Conservation (phyloP, 2,329 filamentous ascomycete genomes). For the Cytospora piceicola region DNA sequence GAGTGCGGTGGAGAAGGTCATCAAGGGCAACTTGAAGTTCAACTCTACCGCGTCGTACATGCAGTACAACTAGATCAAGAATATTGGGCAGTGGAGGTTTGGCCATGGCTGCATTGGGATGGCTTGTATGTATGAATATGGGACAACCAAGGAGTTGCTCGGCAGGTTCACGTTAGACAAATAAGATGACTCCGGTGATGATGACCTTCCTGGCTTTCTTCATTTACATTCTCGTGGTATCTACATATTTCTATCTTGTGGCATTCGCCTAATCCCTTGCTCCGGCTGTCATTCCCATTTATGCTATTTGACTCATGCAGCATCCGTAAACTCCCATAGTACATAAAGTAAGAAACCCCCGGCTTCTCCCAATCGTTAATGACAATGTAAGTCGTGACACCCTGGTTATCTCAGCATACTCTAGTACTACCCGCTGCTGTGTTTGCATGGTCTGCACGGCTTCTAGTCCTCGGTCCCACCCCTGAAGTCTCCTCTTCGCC, state of each 20-base stretch:
- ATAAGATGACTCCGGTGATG: conserved; percentile 21
- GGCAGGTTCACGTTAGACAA: conserved; percentile 29
- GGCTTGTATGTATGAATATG: conserved; percentile 34
- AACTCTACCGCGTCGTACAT: conserved; percentile 98
- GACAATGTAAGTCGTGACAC: neutral
- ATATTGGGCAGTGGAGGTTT: conserved; percentile 20
- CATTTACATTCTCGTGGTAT: conserved; percentile 21
- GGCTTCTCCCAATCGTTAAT: neutral
- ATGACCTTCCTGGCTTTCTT: conserved; percentile 3
- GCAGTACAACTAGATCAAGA: conserved; percentile 84
- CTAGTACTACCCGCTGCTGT: neutral
- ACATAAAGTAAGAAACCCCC: neutral
- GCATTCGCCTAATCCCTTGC: conserved; percentile 1
- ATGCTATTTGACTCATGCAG: conserved; percentile 8
- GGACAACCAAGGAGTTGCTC: conserved; percentile 26
- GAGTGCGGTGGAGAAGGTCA: conserved; percentile 97
- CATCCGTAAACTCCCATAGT: neutral
- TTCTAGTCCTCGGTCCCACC: neutral
- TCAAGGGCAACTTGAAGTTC: conserved; percentile 99
- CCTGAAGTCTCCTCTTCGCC: neutral
- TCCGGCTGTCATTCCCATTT: neutral
- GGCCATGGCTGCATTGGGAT: neutral
- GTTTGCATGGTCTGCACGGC: neutral
- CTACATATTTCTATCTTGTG: conserved; percentile 12
- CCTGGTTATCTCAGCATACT: neutral